These are phyloP conservation scores for Diaporthe caulivora DNA, from an alignment of 2,329 filamentous ascomycete species.

Conservation along the genomic window DNA sequence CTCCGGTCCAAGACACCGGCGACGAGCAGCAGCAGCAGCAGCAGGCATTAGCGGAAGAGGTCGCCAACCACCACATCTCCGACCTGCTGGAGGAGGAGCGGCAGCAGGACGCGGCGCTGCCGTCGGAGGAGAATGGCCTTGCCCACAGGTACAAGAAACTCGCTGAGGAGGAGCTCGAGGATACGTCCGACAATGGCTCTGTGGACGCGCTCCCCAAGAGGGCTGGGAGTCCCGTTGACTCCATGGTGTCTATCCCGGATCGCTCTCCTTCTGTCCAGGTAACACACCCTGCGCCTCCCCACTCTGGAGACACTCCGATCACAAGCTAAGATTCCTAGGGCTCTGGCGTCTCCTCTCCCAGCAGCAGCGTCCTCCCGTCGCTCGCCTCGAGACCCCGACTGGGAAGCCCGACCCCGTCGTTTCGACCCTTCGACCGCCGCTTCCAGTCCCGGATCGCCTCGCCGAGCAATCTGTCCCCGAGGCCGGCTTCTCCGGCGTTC, in stretches of 20 bases:
- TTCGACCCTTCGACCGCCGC: slow-evolving; percentile 92
- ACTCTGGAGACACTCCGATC: slow-evolving; percentile 5
- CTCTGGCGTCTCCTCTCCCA: slow-evolving; percentile 74
- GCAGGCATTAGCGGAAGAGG: slow-evolving; percentile 50
- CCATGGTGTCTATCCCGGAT: slow-evolving; percentile 80
- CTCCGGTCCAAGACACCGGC: slow-evolving; percentile 54
- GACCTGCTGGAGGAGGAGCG: slow-evolving; percentile 52
- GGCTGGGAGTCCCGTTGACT: slow-evolving; percentile 76
- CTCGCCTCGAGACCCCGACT: slow-evolving; percentile 75
- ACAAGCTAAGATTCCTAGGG: slow-evolving; percentile 55
- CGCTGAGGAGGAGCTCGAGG: slow-evolving; percentile 56
- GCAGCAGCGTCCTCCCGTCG: slow-evolving; percentile 79
- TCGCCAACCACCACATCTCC: slow-evolving; percentile 50
- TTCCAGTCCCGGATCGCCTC: slow-evolving; percentile 89
- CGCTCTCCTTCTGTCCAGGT: slow-evolving; percentile 88
- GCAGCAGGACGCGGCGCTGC: slow-evolving; percentile 44
- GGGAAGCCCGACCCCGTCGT: slow-evolving; percentile 80
- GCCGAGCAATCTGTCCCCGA: slow-evolving; percentile 70
- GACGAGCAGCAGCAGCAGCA: slow-evolving; percentile 54
- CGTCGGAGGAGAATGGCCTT: slow-evolving; percentile 49
- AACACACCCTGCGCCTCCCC: slow-evolving; percentile 38
- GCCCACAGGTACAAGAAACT: slow-evolving; percentile 60
- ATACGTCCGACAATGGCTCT: slow-evolving; percentile 65
- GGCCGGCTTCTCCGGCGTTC: slow-evolving; percentile 83
- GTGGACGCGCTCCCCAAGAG: slow-evolving; percentile 64